Evolutionary conservation across 2,329 filamentous ascomycete genomes (phyloP).

Genomic region (Colletotrichum orbiculare): DNA sequence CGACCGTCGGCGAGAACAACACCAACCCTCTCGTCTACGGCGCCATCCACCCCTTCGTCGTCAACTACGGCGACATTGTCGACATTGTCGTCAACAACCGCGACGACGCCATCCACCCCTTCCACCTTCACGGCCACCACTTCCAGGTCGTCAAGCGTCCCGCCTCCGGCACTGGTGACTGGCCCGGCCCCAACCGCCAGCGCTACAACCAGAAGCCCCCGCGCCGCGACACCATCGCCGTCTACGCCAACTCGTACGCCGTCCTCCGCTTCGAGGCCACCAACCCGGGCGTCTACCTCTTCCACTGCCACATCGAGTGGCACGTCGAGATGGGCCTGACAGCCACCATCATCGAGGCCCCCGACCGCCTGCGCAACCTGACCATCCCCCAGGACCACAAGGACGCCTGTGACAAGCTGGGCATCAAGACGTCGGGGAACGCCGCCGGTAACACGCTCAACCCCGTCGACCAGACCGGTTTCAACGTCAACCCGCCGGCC

Average conservation of each 20-base stretch:
- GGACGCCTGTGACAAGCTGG: constrained; percentile 55
- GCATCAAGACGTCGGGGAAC: constrained; percentile 68
- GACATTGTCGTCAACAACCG: constrained; percentile 63
- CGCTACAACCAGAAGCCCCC: constrained; percentile 44
- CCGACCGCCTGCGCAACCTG: constrained; percentile 64
- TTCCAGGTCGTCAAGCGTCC: constrained; percentile 63
- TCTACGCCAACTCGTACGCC: constrained; percentile 56
- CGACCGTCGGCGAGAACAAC: constrained; percentile 63
- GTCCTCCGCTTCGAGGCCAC: constrained; percentile 63
- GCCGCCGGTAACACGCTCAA: constrained; percentile 73
- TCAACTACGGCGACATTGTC: constrained; percentile 51
- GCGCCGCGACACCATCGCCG: constrained; percentile 50
- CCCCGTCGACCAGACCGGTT: constrained; percentile 62
- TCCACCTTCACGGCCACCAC: constrained; percentile 66
- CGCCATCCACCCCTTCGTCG: constrained; percentile 53
- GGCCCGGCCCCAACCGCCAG: constrained; percentile 44
- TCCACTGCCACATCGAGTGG: constrained; percentile 72
- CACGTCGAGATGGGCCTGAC: constrained; percentile 70
- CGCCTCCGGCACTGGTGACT: constrained; percentile 48
- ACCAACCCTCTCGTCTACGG: constrained; percentile 56
- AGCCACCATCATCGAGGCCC: constrained; percentile 66
- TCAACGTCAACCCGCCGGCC: constrained; percentile 62
- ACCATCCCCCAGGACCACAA: constrained; percentile 70
- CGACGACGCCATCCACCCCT: constrained; percentile 59
- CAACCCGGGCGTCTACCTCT: constrained; percentile 66